A percentile compares a stretch with the other conserved stretches of the same genome.
These are phyloP conservation scores for Corynespora cassiicola DNA, from an alignment of 2,329 filamentous ascomycete species.

Conservation along the genomic window DNA sequence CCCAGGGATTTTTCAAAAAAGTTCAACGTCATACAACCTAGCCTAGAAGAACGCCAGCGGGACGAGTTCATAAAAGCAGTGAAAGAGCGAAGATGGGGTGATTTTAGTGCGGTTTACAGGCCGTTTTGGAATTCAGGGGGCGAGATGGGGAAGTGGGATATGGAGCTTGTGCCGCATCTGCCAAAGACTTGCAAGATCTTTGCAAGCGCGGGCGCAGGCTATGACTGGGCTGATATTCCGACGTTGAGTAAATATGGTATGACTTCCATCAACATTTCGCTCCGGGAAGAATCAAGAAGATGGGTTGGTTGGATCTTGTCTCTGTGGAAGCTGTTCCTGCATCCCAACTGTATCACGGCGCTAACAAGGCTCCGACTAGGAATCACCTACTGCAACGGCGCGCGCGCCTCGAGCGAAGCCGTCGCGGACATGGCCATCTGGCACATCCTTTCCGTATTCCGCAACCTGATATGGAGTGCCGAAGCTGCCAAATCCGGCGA, in stretches of 20 bases:
- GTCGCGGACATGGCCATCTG: conserved; percentile 70
- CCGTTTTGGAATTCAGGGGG: conserved; percentile 64
- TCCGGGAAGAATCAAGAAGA: too few species aligned
- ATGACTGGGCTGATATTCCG: conserved; percentile 63
- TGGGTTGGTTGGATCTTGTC: too few species aligned
- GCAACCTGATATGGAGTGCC: conserved; percentile 20
- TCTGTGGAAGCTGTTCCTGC: not conserved
- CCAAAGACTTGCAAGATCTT: conserved; percentile 60
- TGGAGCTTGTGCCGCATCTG: conserved; percentile 61
- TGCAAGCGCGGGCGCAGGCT: conserved; percentile 64
- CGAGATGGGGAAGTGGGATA: conserved; percentile 66
- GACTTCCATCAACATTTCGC: not conserved
- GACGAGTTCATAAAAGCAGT: conserved; percentile 39
- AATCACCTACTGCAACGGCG: conserved; percentile 37
- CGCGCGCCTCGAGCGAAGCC: conserved; percentile 67
- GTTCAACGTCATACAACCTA: conserved; percentile 26
- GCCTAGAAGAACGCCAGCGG: conserved; percentile 31
- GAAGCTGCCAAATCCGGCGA: conserved; percentile 18
- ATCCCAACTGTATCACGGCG: not conserved
- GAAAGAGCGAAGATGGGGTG: conserved; percentile 37
- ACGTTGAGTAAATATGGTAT: conserved; percentile 11
- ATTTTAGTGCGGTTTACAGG: conserved; percentile 53
- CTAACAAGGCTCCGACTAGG: conserved; percentile 63
- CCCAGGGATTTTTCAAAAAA: conserved; percentile 33
- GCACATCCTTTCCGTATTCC: conserved; percentile 69